Evolutionary conservation across 371 early-diverging fungal species (phyloP).

Genomic region (Astathelohania contejeani): DNA sequence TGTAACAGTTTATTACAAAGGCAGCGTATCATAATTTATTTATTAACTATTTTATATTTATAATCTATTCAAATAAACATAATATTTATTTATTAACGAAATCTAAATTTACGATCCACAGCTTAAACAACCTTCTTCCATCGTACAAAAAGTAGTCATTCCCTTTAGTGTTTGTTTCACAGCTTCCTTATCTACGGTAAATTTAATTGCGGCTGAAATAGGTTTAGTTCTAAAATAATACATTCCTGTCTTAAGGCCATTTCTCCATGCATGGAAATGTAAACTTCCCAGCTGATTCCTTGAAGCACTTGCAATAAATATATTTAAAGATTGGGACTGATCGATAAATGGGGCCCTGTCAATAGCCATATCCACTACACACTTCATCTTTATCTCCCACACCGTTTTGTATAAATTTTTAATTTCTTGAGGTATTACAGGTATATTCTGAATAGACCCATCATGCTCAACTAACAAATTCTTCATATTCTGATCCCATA

Average conservation of each 20-base stretch:
- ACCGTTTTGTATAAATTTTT: constrained; percentile 89
- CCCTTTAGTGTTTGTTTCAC: constrained; percentile 18
- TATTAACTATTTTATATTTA: too few species aligned
- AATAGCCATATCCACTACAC: constrained; percentile 58
- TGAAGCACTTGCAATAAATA: constrained; percentile 75
- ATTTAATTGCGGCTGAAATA: constrained; percentile 90
- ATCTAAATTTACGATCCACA: constrained; percentile 1
- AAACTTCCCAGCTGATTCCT: constrained; percentile 78
- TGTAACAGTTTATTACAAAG: too few species aligned
- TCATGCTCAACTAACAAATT: constrained; percentile 80
- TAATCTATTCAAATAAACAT: too few species aligned
- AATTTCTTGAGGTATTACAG: constrained; percentile 68
- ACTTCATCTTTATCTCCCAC: constrained; percentile 83
- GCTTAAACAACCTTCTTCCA: constrained; percentile 3
- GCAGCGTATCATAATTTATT: too few species aligned
- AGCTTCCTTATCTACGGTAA: constrained; percentile 54
- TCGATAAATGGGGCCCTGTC: constrained; percentile 93
- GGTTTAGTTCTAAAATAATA: constrained; percentile 93
- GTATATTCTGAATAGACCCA: constrained; percentile 73
- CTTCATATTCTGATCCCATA: constrained; percentile 87
- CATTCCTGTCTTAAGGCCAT: constrained; percentile 97
- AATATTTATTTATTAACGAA: too few species aligned
- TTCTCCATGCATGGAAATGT: constrained; percentile 97
- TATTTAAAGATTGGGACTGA: constrained; percentile 91
- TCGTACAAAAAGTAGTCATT: neutral